phyloP scores from a whole-genome alignment of 164 flowering plant genomes.

The Magnolia kwangsiensis region DNA sequence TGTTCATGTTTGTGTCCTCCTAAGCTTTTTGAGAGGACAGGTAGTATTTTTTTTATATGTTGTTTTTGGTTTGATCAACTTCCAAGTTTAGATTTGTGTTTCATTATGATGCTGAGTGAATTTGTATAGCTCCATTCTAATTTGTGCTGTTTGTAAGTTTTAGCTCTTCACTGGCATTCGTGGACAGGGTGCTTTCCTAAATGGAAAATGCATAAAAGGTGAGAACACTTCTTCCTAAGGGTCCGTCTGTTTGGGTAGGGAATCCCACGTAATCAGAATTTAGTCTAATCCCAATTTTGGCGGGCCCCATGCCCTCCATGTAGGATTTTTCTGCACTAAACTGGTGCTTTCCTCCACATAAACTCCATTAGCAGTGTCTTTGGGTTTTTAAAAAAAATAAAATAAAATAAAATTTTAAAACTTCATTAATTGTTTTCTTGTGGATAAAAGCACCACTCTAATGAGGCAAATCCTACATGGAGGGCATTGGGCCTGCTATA shows the following conservation, averaged over 20 bases:
- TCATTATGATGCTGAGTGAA: not conserved
- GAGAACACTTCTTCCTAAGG: not conserved
- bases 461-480: too few species aligned
- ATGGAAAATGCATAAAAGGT: constrained; percentile 90
- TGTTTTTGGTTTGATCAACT: not conserved
- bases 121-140: not conserved
- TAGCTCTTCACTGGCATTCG: constrained; percentile 86
- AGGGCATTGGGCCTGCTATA: too few species aligned
- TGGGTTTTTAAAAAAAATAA: not conserved
- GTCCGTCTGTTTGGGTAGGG: too few species aligned
- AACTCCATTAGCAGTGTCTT: too few species aligned
- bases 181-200: constrained; percentile 88
- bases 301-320: too few species aligned
- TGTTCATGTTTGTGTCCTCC: not conserved
- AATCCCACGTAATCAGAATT: too few species aligned
- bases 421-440: too few species aligned
- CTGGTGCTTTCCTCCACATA: too few species aligned
- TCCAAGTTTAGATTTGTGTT: not conserved
- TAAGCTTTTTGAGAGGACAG: not conserved
- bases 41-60: not conserved
- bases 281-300: too few species aligned
- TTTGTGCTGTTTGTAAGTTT: constrained; percentile 12
- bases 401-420: too few species aligned
- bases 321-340: too few species aligned
- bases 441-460: too few species aligned